These are phyloP conservation scores for Pouteria glomerata DNA, from an alignment of 148 eudicot species.

Conservation along the genomic window DNA sequence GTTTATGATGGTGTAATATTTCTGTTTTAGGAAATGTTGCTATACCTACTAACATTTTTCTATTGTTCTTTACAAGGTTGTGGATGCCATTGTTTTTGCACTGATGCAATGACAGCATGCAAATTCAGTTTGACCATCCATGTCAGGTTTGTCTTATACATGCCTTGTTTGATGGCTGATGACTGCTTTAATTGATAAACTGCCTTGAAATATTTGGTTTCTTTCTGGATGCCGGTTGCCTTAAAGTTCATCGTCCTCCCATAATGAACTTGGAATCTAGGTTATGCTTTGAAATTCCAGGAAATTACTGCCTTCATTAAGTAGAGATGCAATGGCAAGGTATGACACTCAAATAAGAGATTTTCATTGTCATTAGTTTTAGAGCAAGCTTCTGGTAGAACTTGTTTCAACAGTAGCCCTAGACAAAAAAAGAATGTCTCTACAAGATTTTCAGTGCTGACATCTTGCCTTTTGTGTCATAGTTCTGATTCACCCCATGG, in stretches of 20 bases:
- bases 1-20: conserved; percentile 1
- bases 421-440: too few relatives aligned
- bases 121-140: conserved; percentile 55
- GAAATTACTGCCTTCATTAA: background rate
- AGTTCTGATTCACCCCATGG: background rate
- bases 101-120: conserved; percentile 68
- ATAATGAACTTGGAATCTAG: too few relatives aligned
- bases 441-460: too few relatives aligned
- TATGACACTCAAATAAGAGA: background rate
- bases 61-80: conserved; percentile 46
- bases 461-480: too few relatives aligned
- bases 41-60: background rate
- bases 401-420: too few relatives aligned
- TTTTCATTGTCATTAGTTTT: background rate
- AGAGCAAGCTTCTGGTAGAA: background rate
- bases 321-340: background rate
- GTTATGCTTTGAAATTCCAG: background rate
- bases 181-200: background rate
- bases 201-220: background rate
- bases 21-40: background rate
- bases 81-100: conserved; percentile 66
- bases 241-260: too few relatives aligned
- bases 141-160: conserved; percentile 58
- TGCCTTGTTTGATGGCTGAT: conserved; percentile 2
- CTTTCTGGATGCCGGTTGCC: background rate